Evolutionary conservation across 2,329 filamentous ascomycete genomes (phyloP), one percentile per base, ranked within the genome.

Genomic region (Colletotrichum gigasporum): DNA sequence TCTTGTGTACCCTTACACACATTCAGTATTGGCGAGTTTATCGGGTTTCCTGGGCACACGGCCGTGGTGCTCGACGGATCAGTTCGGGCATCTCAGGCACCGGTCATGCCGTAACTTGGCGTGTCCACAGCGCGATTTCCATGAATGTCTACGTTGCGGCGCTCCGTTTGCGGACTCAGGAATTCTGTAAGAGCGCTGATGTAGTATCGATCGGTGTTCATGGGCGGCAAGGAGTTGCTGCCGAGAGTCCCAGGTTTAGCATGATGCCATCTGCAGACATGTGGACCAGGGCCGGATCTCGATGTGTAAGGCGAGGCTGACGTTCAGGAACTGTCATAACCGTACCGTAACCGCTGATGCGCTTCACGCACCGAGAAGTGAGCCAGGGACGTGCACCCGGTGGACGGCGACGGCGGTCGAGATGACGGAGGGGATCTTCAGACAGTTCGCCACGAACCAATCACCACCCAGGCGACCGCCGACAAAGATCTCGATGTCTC

Each of bases 351-450:
- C n/a, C 11, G 18, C 26, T 10, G 32, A 32, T 14, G 7, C 16
- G 26, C 18, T 53, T n/a, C n/a, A n/a, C n/a, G n/a, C n/a, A n/a
- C 18, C 37, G 26, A 11, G 26, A 24, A 20, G 7, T 16, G 9
- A 28, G 18, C 1, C 3, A 22, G 37, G 16, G 12, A 18, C 24
- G 22, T 37, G n/a, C 16, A 9, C 9, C 18, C 16, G n/a, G 16
- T 39, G 20, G 37, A 18, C 20, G 32, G 41, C 24, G 39, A 16
- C 39, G 28, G 24, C 47, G 26, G 47, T 24, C 26, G 11, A 30
- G 18, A 50, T 62, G 62, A 62, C 42, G 62, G 42, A 65, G 34
- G 24, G 22, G 61, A 65, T 55, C 35, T 32, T 16, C 48, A 26
- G 10, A n/a, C 10, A 30, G 35, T 22, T 28, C 41, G 8, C 30